Evolutionary conservation across 768 basidiomycete genomes (phyloP).

Genomic region (Trametes villosa): DNA sequence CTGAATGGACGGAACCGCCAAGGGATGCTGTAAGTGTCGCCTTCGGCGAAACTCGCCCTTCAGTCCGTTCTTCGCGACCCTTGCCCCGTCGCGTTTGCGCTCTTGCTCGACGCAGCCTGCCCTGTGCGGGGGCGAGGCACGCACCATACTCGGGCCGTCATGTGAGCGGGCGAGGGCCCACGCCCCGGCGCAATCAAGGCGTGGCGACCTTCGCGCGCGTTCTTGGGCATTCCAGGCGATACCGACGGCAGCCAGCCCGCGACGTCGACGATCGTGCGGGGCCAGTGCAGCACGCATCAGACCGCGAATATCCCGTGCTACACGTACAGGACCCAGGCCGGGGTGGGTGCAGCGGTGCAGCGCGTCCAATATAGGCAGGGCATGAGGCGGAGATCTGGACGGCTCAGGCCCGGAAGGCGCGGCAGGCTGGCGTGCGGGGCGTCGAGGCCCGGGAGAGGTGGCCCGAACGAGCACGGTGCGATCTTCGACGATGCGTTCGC

Average conservation of each 20-base stretch:
- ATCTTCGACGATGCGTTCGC: no score
- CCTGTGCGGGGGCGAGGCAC: background rate
- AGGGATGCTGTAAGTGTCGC: conserved; percentile 11
- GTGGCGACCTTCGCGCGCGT: conserved; percentile 9
- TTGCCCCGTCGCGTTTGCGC: background rate
- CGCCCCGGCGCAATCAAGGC: background rate
- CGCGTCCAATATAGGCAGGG: background rate
- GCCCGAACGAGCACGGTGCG: background rate
- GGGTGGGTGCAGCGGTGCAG: background rate
- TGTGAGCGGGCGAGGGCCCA: conserved; percentile 7
- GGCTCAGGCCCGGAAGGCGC: background rate
- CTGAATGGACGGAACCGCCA: background rate
- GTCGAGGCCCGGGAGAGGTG: background rate
- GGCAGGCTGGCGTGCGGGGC: background rate
- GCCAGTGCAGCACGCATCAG: background rate
- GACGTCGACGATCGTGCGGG: conserved; percentile 14
- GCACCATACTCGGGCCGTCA: background rate
- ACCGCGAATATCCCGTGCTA: background rate
- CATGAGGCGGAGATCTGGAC: conserved; percentile 5
- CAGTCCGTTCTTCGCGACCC: background rate
- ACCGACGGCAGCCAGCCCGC: background rate
- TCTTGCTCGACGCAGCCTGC: background rate
- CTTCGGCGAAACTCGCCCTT: conserved; percentile 2
- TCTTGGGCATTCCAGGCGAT: conserved; percentile 9
- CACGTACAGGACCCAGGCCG: conserved; percentile 2